These are phyloP conservation scores for Arctostaphylos glauca DNA, from an alignment of 148 eudicot species.

Conservation along the genomic window DNA sequence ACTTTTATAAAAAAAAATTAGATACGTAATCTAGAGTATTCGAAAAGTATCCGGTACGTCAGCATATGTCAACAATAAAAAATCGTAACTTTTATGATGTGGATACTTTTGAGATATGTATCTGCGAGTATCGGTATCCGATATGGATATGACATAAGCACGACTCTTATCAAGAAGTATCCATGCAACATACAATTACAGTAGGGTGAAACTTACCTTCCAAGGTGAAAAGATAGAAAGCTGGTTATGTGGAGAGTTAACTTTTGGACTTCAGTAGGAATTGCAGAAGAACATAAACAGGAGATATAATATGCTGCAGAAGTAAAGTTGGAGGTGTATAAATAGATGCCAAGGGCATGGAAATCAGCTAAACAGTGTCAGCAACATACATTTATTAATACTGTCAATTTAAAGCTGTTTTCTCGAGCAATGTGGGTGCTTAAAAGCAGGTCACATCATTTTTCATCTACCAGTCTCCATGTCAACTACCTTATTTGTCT, in stretches of 20 bases:
- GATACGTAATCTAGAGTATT: too few relatives aligned
- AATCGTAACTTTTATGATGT: too few relatives aligned
- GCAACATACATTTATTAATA: background rate
- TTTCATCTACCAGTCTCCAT: background rate
- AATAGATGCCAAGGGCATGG: background rate
- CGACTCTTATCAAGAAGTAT: too few relatives aligned
- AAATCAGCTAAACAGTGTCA: background rate
- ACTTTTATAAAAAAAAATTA: too few relatives aligned
- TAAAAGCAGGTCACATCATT: background rate
- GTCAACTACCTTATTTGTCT: slow-evolving; percentile 1
- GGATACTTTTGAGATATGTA: too few relatives aligned
- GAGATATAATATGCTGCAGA: background rate
- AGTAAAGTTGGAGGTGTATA: background rate
- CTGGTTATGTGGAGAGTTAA: background rate
- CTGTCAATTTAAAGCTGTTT: background rate
- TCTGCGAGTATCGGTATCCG: too few relatives aligned
- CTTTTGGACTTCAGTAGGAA: background rate
- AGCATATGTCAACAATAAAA: too few relatives aligned
- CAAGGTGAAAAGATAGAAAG: background rate
- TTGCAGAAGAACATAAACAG: background rate
- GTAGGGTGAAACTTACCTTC: background rate
- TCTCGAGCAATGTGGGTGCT: background rate
- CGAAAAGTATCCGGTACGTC: too few relatives aligned
- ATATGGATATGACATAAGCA: too few relatives aligned
- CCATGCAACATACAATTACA: too few relatives aligned